Percentiles rank a stretch among this genome's conserved stretches.
phyloP scores from a whole-genome alignment of 208 protist species.

The Leishmania gerbilli region DNA sequence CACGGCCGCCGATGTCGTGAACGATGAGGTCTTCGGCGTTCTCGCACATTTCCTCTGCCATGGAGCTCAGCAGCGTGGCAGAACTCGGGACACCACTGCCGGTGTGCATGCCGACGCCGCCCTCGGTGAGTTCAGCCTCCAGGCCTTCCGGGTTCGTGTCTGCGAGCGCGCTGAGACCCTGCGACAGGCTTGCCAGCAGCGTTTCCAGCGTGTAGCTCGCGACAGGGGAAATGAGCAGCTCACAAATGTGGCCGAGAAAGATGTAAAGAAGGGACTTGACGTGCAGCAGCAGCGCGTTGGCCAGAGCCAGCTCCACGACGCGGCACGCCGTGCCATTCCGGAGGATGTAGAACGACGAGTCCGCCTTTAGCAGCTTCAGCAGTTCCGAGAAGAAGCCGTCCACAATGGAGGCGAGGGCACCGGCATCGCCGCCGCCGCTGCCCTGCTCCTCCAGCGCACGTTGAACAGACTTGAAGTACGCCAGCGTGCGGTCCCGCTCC shows the following conservation, averaged over 20 bases:
- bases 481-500: constrained; percentile 79
- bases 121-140: constrained; percentile 62
- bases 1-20: constrained; percentile 74
- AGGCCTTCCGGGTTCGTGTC: constrained; percentile 39
- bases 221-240: constrained; percentile 75
- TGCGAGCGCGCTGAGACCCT: constrained; percentile 61
- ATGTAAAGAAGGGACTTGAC: constrained; percentile 86
- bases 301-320: constrained; percentile 82
- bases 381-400: constrained; percentile 91
- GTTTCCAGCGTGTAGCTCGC: constrained; percentile 88
- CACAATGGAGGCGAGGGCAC: constrained; percentile 61
- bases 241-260: constrained; percentile 75
- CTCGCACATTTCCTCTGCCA: constrained; percentile 77
- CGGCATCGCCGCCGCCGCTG: constrained; percentile 56
- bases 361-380: constrained; percentile 76
- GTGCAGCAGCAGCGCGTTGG: constrained; percentile 77
- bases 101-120: constrained; percentile 66
- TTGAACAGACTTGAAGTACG: constrained; percentile 87
- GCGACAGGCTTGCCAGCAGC: constrained; percentile 63
- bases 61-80: constrained; percentile 66
- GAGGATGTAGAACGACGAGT: constrained; percentile 74
- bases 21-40: constrained; percentile 60
- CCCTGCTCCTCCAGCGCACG: constrained; percentile 63
- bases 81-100: constrained; percentile 84
- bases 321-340: constrained; percentile 82